phyloP scores from a whole-genome alignment of 208 protist species.

The Acanthamoeba lugdunensis region DNA sequence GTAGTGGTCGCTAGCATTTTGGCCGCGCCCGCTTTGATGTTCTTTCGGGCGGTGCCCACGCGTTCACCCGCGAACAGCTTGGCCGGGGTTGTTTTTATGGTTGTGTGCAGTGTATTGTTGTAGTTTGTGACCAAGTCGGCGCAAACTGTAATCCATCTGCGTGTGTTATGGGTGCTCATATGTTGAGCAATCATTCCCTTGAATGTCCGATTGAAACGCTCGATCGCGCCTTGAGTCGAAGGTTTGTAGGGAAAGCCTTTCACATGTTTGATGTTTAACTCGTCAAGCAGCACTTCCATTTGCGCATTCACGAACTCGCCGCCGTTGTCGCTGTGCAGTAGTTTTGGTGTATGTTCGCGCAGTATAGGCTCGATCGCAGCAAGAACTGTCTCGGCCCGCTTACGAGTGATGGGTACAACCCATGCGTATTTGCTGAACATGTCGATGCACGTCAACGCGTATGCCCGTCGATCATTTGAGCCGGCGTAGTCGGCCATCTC shows the following conservation, averaged over 20 bases:
- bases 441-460: neutral
- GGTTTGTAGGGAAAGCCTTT: neutral
- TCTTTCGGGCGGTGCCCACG: no score
- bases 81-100: neutral
- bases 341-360: constrained; percentile 2
- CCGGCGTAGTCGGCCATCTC: neutral
- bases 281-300: neutral
- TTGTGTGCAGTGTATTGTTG: neutral
- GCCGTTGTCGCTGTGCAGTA: neutral
- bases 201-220: constrained; percentile 12
- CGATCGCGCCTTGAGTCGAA: neutral
- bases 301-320: neutral
- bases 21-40: no score
- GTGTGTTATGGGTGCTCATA: neutral
- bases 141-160: neutral
- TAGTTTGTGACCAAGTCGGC: neutral
- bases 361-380: neutral
- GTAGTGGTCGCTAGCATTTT: no score
- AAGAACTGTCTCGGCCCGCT: neutral
- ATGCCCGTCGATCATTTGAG: neutral
- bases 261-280: neutral
- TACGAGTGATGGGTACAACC: neutral
- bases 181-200: neutral
- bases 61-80: no score
- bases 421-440: neutral